These are phyloP conservation scores for Grosmannia serpens DNA, from an alignment of 2,329 filamentous ascomycete genomes.

Conservation along the genomic window DNA sequence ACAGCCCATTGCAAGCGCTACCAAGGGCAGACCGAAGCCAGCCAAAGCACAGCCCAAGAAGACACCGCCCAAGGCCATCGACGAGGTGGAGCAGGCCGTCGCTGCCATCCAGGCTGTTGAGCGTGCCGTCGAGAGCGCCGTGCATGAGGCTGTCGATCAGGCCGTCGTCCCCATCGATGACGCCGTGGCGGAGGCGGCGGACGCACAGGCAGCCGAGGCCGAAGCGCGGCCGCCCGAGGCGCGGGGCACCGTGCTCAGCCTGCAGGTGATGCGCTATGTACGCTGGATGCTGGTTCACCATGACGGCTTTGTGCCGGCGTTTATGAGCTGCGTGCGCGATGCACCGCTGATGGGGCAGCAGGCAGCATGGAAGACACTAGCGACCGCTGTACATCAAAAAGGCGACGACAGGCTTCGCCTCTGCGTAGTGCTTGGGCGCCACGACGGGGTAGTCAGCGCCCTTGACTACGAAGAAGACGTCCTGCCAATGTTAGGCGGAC, in stretches of 20 bases:
- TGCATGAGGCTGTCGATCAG: neutral
- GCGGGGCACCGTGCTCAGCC: conserved; percentile 24
- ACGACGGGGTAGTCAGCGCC: conserved; percentile 41
- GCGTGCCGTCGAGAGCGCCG: neutral
- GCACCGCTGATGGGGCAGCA: conserved; percentile 43
- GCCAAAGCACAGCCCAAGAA: neutral
- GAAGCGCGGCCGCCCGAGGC: conserved; percentile 13
- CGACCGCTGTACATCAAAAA: conserved; percentile 17
- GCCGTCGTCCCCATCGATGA: neutral
- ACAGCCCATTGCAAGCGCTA: conserved; percentile 33
- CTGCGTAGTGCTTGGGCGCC: conserved; percentile 37
- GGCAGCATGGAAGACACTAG: conserved; percentile 36
- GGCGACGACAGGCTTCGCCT: conserved; percentile 24
- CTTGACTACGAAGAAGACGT: conserved; percentile 37
- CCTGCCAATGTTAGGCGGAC: conserved; percentile 38
- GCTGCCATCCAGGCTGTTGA: neutral
- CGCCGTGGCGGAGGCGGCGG: conserved; percentile 29
- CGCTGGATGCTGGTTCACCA: conserved; percentile 48
- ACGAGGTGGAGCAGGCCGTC: neutral
- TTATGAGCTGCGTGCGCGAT: conserved; percentile 44
- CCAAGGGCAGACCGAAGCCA: neutral
- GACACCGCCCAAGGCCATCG: neutral
- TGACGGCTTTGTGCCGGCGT: conserved; percentile 45
- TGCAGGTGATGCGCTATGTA: conserved; percentile 37
- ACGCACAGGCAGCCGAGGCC: conserved; percentile 15